A percentile compares a stretch with the other conserved stretches of the same genome.
phyloP scores from a whole-genome alignment of 129 eudicot species.

The Flaveria robusta region DNA sequence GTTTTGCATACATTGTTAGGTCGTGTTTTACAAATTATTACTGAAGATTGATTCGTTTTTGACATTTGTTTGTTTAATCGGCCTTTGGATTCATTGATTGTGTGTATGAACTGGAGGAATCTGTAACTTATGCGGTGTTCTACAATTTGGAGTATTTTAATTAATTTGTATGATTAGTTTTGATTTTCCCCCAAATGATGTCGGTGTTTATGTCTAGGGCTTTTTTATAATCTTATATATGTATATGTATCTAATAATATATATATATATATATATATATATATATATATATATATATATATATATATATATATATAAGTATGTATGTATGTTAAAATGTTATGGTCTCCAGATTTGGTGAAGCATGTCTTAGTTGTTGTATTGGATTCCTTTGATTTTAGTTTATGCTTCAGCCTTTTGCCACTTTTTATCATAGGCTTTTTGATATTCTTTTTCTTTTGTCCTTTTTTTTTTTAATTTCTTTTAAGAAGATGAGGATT shows the following conservation, averaged over 20 bases:
- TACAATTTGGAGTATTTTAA: conserved; percentile 33
- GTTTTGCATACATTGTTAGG: conserved; percentile 31
- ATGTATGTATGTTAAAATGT: too few species aligned
- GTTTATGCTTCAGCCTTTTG: conserved; percentile 32
- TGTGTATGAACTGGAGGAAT: conserved; percentile 27
- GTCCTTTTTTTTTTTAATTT: background rate
- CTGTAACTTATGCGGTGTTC: conserved; percentile 15
- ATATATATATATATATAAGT: too few species aligned
- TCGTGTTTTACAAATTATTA: background rate
- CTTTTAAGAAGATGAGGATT: conserved; percentile 6
- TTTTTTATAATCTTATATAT: background rate
- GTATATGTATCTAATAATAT: too few species aligned
- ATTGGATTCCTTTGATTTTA: conserved; percentile 36
- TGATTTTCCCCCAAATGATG: conserved; percentile 31
- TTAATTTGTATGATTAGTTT: conserved; percentile 21
- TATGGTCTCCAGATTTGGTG: conserved; percentile 33
- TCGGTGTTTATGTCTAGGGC: conserved; percentile 34
- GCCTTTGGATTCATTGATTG: conserved; percentile 22
- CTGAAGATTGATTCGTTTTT: conserved; percentile 14
- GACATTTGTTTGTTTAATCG: conserved; percentile 1
- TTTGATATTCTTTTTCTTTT: background rate
- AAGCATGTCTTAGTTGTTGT: conserved; percentile 33
- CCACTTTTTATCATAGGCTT: conserved; percentile 29
- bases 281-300: too few species aligned
- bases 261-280: too few species aligned